Percentiles rank a stretch among this genome's conserved stretches.
These are phyloP conservation scores for Papiliotrema laurentii DNA, from an alignment of 1,284 basidiomycete genomes.

Conservation along the genomic window DNA sequence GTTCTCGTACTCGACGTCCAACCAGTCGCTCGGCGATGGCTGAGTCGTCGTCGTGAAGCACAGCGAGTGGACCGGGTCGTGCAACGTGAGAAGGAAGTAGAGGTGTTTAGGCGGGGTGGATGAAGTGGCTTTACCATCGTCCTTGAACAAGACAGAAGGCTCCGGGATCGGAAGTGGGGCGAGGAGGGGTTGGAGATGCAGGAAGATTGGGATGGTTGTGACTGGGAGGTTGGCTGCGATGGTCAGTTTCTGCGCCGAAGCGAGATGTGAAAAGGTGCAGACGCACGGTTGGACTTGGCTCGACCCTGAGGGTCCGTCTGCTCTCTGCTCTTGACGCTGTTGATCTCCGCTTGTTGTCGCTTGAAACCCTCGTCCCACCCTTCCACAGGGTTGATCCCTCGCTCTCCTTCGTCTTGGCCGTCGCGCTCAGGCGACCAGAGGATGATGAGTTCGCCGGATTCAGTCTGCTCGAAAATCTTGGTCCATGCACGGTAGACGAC, in stretches of 20 bases:
- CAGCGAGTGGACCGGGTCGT: constrained; percentile 74
- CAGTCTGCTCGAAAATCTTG: constrained; percentile 87
- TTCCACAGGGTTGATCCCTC: constrained; percentile 67
- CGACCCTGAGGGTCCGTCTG: constrained; percentile 30
- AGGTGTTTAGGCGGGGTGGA: constrained; percentile 55
- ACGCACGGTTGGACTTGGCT: constrained; percentile 24
- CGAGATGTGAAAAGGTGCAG: not conserved
- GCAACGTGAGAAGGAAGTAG: constrained; percentile 77
- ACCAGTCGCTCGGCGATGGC: constrained; percentile 71
- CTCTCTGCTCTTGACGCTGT: constrained; percentile 29
- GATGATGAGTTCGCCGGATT: constrained; percentile 84
- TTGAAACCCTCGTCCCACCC: constrained; percentile 78
- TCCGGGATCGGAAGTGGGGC: constrained; percentile 55
- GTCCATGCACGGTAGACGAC: constrained; percentile 76
- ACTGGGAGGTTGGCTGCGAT: constrained; percentile 56
- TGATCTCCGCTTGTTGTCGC: constrained; percentile 57
- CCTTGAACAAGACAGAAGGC: constrained; percentile 26
- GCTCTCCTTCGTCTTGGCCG: constrained; percentile 33
- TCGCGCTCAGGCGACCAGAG: constrained; percentile 62
- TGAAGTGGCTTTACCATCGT: constrained; percentile 13
- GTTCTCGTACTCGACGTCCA: constrained; percentile 74
- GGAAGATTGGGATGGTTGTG: constrained; percentile 83
- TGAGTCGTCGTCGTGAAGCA: constrained; percentile 73
- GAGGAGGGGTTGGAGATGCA: constrained; percentile 86
- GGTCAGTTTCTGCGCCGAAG: not conserved